Evolutionary conservation across 225 moss, liverwort and hornwort genomes (phyloP).

Genomic region (Pseudoscleropodium purum): DNA sequence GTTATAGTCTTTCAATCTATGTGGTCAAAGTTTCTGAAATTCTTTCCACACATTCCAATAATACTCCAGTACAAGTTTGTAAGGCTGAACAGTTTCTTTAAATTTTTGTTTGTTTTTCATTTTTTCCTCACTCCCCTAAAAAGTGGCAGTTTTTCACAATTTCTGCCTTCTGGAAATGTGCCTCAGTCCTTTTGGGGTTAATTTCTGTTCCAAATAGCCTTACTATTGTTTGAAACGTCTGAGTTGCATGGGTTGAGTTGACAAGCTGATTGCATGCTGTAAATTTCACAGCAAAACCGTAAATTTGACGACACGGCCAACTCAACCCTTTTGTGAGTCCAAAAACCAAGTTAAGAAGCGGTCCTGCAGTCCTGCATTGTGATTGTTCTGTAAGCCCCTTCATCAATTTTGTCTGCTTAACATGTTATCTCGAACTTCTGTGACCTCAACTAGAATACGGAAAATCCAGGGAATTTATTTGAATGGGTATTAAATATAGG

Average conservation of each 20-base stretch:
- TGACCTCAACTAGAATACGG: background rate
- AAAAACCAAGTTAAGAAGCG: conserved; percentile 10
- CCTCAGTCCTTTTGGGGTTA: background rate
- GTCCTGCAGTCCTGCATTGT: conserved; percentile 20
- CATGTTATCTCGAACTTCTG: background rate
- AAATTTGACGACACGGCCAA: background rate
- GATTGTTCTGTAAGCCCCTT: conserved; percentile 27
- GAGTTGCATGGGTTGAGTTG: background rate
- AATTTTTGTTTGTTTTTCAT: too few species aligned
- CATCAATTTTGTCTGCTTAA: background rate
- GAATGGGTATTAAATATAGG: background rate
- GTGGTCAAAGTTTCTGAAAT: accelerated
- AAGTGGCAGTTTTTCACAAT: too few species aligned
- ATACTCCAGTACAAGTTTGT: too few species aligned
- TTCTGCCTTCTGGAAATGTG: too few species aligned
- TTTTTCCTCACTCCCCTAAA: too few species aligned
- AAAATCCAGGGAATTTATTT: background rate
- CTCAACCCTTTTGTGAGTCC: background rate
- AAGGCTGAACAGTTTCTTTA: too few species aligned
- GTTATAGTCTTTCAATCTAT: too few species aligned
- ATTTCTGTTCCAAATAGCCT: background rate
- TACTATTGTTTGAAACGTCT: background rate
- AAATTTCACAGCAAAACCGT: background rate
- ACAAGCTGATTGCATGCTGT: background rate
- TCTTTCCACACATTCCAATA: too few species aligned